Percentiles rank a stretch among this genome's conserved stretches.
Conservation (phyloP, 257 asterid genomes). For the Rauvolfia tetraphylla region DNA sequence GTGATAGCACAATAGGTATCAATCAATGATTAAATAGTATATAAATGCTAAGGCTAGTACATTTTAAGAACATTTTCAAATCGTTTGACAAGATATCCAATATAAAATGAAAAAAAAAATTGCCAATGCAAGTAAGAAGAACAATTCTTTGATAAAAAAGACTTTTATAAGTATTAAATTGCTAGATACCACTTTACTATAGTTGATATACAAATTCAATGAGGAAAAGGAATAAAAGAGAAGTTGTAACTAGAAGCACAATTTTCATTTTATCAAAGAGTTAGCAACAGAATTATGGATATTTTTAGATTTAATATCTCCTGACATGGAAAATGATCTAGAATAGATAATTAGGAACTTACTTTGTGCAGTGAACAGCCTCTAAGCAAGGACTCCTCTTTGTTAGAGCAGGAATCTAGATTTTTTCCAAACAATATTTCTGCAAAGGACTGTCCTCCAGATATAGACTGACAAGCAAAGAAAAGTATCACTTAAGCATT, state of each 20-base stretch:
- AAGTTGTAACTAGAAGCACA: background rate
- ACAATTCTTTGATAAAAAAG: background rate
- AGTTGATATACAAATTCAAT: background rate
- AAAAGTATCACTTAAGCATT: slow-evolving; percentile 14
- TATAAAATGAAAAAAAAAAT: slow-evolving; percentile 4
- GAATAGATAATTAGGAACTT: slow-evolving; percentile 19
- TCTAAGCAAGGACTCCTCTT: slow-evolving; percentile 55
- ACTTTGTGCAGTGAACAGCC: slow-evolving; percentile 94
- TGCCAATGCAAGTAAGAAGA: background rate
- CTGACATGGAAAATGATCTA: background rate
- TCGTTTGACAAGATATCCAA: background rate
- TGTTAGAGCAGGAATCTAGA: slow-evolving; percentile 33
- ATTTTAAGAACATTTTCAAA: background rate
- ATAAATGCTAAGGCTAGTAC: background rate
- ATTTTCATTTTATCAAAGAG: background rate
- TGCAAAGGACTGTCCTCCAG: slow-evolving; percentile 87
- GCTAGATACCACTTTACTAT: background rate
- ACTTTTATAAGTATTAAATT: background rate
- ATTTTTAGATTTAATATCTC: background rate
- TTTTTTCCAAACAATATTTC: slow-evolving; percentile 72
- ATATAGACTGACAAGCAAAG: slow-evolving; percentile 69
- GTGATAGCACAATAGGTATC: background rate
- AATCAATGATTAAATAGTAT: background rate
- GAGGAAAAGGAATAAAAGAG: background rate
- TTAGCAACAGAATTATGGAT: background rate